phyloP scores from a whole-genome alignment of 352 stramenopile genomes.

The Globisporangium orthogonon region DNA sequence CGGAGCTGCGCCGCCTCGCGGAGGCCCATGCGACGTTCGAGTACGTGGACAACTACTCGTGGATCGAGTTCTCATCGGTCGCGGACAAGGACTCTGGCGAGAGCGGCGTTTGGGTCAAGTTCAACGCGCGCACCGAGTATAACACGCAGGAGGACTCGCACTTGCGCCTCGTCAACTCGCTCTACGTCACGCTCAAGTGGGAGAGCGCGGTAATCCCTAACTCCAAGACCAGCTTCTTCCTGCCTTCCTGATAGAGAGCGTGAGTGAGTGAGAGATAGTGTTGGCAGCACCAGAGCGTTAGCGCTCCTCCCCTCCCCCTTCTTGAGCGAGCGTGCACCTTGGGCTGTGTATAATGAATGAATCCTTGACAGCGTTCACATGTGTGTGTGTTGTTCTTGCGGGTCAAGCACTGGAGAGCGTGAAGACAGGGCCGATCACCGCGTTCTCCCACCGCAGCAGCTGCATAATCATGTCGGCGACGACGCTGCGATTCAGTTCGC shows the following conservation, averaged over 20 bases:
- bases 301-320: neutral
- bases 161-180: constrained; percentile 40
- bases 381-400: neutral
- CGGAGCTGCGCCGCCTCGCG: constrained; percentile 24
- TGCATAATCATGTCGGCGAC: constrained; percentile 56
- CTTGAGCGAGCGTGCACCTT: neutral
- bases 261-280: too few species aligned
- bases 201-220: constrained; percentile 41
- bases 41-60: constrained; percentile 48
- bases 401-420: constrained; percentile 14
- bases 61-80: constrained; percentile 39
- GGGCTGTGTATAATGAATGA: neutral
- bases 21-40: constrained; percentile 35
- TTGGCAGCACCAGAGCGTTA: neutral
- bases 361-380: neutral
- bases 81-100: constrained; percentile 24
- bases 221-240: constrained; percentile 7
- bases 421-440: constrained; percentile 34
- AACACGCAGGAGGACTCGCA: constrained; percentile 53
- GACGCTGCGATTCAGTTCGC: constrained; percentile 15
- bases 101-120: constrained; percentile 48
- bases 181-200: constrained; percentile 48
- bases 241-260: constrained; percentile 1
- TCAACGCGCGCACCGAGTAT: constrained; percentile 51
- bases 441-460: constrained; percentile 46